These are phyloP conservation scores for Mycosphaerella sp. DNA, from an alignment of 2,329 filamentous ascomycete genomes.

Conservation along the genomic window DNA sequence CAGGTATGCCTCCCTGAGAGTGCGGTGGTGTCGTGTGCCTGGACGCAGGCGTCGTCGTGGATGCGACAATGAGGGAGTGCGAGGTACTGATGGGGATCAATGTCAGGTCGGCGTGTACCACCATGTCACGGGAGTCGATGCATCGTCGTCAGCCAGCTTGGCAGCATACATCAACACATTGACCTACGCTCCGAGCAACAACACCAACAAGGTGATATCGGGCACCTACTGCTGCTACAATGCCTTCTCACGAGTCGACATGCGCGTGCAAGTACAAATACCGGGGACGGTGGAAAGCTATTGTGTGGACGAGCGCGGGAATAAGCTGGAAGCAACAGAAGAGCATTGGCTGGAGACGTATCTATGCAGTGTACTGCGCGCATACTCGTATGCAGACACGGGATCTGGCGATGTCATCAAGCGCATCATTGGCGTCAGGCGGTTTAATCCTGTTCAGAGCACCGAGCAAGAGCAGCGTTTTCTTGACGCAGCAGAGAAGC, in stretches of 20 bases:
- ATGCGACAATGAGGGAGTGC: neutral
- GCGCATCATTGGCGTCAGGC: conserved; percentile 92
- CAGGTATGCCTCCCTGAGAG: conserved; percentile 40
- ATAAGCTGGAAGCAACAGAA: conserved; percentile 88
- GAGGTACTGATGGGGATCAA: conserved; percentile 7
- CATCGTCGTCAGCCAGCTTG: conserved; percentile 91
- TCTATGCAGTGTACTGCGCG: conserved; percentile 84
- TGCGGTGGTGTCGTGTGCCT: neutral
- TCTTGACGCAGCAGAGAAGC: conserved; percentile 81
- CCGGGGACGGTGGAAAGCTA: conserved; percentile 95
- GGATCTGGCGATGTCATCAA: conserved; percentile 90
- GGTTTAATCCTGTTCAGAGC: conserved; percentile 96
- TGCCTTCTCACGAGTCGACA: conserved; percentile 95
- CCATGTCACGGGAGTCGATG: conserved; percentile 95
- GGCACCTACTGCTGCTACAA: conserved; percentile 99
- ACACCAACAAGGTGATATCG: conserved; percentile 82
- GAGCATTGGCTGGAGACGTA: conserved; percentile 97
- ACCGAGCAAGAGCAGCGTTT: conserved; percentile 99
- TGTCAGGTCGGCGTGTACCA: conserved; percentile 83
- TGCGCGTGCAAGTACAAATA: conserved; percentile 97
- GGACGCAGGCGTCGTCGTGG: neutral
- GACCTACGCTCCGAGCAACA: conserved; percentile 80
- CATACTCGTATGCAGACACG: conserved; percentile 95
- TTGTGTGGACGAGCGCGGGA: conserved; percentile 92
- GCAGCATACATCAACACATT: conserved; percentile 98